Base-by-base conservation (phyloP, 176 grass and related monocot species). In the Raddia guianensis region DNA sequence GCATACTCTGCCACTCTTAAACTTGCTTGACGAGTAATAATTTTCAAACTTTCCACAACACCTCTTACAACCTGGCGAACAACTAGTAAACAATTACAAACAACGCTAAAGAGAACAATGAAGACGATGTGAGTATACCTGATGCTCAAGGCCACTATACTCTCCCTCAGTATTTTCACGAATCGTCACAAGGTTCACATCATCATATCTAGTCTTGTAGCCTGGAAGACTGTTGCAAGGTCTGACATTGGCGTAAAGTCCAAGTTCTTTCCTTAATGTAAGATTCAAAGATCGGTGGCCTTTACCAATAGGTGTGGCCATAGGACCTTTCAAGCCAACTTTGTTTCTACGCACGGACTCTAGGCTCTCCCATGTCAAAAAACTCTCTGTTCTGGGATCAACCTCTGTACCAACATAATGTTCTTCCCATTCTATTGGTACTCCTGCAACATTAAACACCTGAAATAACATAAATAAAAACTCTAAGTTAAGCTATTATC, bases 21-120 rank as follows among this genome's bases (percentile, higher is more conserved):
- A 89, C 96, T 98, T 61, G 92, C 96, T 73, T 95, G 92, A 40
- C 96, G 82, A 12, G 96, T 98, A 84, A 98, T 98, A 78, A 98
- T 98, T 86, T 98, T 98, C 72, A 98, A 81, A 80, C 96, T 98
- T 78, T 98, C 96, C n/a, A 98, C 96, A 73, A 98, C 96, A 74
- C 96, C 96, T 89, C 96, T 89, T n/a, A 98, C 92, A 20, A 98
- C 96, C 96, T 98, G 75, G 49, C 79, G 54, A 70, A 47, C 72
- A 77, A 76, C 1, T 15, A 85, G 27, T 6, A 11, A 16, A 50
- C 12, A 51, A 58, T 80, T 66, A 84, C 56, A 84, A 85, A 75
- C 21, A 67, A 76, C 67, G 46, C 43, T 42, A 32, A 47, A 34
- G 32, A 68, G 9, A 76, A 56, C 51, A 56, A 64, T 40, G 16